phyloP scores from a whole-genome alignment of 129 eudicot species.

The Helichrysum umbraculigerum region DNA sequence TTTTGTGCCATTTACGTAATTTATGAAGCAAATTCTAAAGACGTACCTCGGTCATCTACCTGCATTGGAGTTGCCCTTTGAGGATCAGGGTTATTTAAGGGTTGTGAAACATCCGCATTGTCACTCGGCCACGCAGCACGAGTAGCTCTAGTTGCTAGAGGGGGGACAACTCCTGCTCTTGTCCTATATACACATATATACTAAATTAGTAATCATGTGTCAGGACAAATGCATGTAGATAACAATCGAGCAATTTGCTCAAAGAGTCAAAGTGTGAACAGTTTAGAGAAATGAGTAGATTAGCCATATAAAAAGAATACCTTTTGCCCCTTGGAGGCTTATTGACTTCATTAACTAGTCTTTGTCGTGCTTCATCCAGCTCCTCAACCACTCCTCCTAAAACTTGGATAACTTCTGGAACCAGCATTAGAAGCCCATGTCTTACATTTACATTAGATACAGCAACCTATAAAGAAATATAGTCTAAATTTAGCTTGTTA shows the following conservation, averaged over 20 bases:
- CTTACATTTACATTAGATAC: conserved; percentile 67
- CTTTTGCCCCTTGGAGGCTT: conserved; percentile 97
- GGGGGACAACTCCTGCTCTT: conserved; percentile 63
- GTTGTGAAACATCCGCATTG: conserved; percentile 31
- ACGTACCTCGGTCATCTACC: conserved; percentile 55
- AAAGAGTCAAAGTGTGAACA: not conserved
- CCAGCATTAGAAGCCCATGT: conserved; percentile 85
- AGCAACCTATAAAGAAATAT: conserved; percentile 51
- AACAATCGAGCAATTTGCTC: not conserved
- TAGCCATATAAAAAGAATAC: conserved; percentile 35
- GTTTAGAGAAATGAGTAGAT: not conserved
- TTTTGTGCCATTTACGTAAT: not conserved
- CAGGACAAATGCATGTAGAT: not conserved
- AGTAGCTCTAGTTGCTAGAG: conserved; percentile 81
- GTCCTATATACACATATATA: conserved; percentile 38
- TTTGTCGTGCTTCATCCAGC: conserved; percentile 77
- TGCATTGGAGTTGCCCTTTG: conserved; percentile 41
- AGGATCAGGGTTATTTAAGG: conserved; percentile 22
- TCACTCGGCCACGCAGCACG: conserved; percentile 77
- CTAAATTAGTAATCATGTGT: not conserved
- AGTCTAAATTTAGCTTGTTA: not conserved
- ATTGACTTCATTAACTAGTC: conserved; percentile 83
- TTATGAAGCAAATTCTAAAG: not conserved
- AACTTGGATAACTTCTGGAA: conserved; percentile 85
- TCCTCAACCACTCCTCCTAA: conserved; percentile 84